phyloP scores from a whole-genome alignment of 495 filamentous ascomycete genomes.

The Aspergillus leporis region DNA sequence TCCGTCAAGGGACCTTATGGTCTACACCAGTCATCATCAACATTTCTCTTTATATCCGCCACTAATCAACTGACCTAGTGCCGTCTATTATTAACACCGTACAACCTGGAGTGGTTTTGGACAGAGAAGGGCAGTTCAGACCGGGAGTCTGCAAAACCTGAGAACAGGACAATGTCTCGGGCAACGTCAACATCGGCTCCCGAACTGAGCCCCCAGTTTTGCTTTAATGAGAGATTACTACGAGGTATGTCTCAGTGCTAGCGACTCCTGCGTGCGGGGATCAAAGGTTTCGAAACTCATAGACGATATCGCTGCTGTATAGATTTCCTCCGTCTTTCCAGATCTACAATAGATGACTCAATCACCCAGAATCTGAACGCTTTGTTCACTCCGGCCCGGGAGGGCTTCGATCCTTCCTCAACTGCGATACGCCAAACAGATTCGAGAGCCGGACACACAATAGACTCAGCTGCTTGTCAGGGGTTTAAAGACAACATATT shows the following conservation, averaged over 20 bases:
- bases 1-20: neutral
- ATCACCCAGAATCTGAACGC: constrained; percentile 94
- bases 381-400: constrained; percentile 69
- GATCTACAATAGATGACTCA: constrained; percentile 84
- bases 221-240: constrained; percentile 82
- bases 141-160: constrained; percentile 20
- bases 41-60: neutral
- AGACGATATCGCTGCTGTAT: constrained; percentile 1
- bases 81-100: neutral
- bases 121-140: constrained; percentile 23
- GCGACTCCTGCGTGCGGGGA: neutral
- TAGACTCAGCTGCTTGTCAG: constrained; percentile 62
- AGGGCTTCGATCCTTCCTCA: constrained; percentile 78
- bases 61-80: neutral
- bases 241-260: constrained; percentile 61
- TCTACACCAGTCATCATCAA: neutral
- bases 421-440: constrained; percentile 60
- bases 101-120: constrained; percentile 51
- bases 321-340: constrained; percentile 94
- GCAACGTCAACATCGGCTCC: constrained; percentile 56
- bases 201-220: constrained; percentile 81
- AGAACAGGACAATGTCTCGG: constrained; percentile 57
- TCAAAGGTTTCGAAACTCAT: constrained; percentile 9
- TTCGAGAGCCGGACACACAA: constrained; percentile 38
- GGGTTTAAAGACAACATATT: constrained; percentile 76